Evolutionary conservation across 1,284 basidiomycete genomes (phyloP).

Genomic region (Irpex rosettiformis): DNA sequence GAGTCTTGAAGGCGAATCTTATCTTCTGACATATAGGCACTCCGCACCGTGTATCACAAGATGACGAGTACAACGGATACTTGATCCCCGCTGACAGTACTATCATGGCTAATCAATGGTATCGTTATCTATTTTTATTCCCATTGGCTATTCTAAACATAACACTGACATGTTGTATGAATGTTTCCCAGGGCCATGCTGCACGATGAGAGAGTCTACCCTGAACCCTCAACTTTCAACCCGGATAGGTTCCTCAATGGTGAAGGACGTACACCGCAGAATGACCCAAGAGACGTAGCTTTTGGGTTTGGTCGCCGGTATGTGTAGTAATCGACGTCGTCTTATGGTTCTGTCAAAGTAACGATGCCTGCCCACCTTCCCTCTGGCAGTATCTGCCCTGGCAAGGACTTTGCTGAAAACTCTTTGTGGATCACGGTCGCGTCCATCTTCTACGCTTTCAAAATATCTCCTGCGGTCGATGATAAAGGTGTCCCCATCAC

Average conservation of each 20-base stretch:
- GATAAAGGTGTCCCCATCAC: constrained; percentile 26
- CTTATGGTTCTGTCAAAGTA: not conserved
- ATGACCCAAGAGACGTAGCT: constrained; percentile 1
- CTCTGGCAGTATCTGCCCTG: not conserved
- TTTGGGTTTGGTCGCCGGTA: constrained; percentile 15
- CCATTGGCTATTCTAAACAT: too few relatives aligned
- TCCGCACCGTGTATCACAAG: constrained; percentile 15
- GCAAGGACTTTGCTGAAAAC: constrained; percentile 3
- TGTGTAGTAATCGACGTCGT: not conserved
- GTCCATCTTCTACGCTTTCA: constrained; percentile 35
- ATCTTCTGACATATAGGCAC: constrained; percentile 10
- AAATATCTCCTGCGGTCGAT: constrained; percentile 34
- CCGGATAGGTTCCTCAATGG: not conserved
- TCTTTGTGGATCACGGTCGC: constrained; percentile 24
- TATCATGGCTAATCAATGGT: constrained; percentile 19
- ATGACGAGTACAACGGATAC: constrained; percentile 18
- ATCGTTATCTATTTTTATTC: not conserved
- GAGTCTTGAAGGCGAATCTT: not conserved
- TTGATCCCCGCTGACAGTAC: constrained; percentile 24
- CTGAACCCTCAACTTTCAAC: not conserved
- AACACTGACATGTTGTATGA: not conserved
- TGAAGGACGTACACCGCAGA: not conserved
- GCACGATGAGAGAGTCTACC: not conserved
- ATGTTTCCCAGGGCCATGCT: not conserved
- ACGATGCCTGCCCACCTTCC: not conserved